Evolutionary conservation across 176 grass and related monocot genomes (phyloP).

Genomic region (Musa itinerans): DNA sequence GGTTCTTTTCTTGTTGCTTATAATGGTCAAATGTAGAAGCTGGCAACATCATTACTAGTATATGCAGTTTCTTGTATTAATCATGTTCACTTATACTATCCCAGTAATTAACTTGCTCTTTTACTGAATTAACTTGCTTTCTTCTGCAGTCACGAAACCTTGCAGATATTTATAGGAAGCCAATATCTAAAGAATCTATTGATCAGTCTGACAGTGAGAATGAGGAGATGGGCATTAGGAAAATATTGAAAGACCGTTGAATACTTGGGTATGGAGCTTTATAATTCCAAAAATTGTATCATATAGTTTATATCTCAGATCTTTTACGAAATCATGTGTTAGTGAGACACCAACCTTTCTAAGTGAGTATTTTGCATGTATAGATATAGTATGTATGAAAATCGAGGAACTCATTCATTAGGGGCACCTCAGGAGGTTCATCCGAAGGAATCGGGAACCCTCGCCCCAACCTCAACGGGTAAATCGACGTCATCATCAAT

Average conservation of each 20-base stretch:
- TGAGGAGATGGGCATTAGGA: constrained; percentile 58
- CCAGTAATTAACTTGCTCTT: not conserved
- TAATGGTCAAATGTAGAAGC: not conserved
- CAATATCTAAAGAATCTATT: constrained; percentile 24
- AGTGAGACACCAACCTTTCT: not conserved
- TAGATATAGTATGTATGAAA: too few species aligned
- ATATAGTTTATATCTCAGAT: not conserved
- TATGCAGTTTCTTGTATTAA: too few species aligned
- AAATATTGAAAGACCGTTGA: constrained; percentile 70
- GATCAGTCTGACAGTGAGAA: constrained; percentile 50
- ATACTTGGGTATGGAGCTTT: constrained; percentile 53
- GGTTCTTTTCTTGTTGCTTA: not conserved
- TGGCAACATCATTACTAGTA: not conserved
- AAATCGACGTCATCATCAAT: too few species aligned
- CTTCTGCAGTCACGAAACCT: constrained; percentile 50
- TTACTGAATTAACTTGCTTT: not conserved
- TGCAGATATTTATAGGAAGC: constrained; percentile 63
- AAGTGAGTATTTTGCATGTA: not conserved
- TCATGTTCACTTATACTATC: not conserved
- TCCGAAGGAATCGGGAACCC: too few species aligned
- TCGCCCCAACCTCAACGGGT: too few species aligned
- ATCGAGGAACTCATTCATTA: too few species aligned
- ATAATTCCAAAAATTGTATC: not conserved
- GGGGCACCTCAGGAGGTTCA: too few species aligned
- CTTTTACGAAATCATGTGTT: not conserved